These are phyloP conservation scores for Hamigera avellanea DNA, from an alignment of 495 filamentous ascomycete genomes.

Conservation along the genomic window DNA sequence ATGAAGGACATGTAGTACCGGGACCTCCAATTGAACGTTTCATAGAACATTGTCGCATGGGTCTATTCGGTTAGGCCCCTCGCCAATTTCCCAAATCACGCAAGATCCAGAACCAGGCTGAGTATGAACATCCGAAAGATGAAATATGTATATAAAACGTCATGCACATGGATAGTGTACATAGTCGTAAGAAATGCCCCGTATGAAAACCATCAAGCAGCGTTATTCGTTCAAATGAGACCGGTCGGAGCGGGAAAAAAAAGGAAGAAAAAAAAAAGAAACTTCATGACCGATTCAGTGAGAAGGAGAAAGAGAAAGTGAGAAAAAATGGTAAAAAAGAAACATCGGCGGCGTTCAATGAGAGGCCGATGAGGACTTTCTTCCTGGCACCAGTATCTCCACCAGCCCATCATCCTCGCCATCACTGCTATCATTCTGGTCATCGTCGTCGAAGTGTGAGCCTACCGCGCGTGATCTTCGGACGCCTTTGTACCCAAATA, in stretches of 20 bases:
- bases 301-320: slow-evolving; percentile 1
- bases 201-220: background rate
- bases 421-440: slow-evolving; percentile 33
- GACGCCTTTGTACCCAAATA: slow-evolving; percentile 27
- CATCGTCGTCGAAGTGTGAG: slow-evolving; percentile 30
- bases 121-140: slow-evolving; percentile 1
- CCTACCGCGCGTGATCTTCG: slow-evolving; percentile 18
- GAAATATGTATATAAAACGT: slow-evolving; percentile 1
- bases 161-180: background rate
- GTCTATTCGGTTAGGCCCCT: no score
- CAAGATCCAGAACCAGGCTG: background rate
- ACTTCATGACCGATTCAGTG: slow-evolving; percentile 1
- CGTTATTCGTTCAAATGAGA: no score
- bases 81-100: no score
- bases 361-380: slow-evolving; percentile 21
- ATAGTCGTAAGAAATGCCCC: background rate
- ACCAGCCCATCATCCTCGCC: slow-evolving; percentile 38
- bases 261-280: slow-evolving; percentile 1
- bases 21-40: no score
- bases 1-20: no score
- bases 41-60: no score
- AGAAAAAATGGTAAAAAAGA: slow-evolving; percentile 7
- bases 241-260: slow-evolving; percentile 1
- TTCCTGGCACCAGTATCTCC: slow-evolving; percentile 34
- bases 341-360: slow-evolving; percentile 4